phyloP scores from a whole-genome alignment of 108 stramenopile species.

The Cyclostephanos invisitatus region DNA sequence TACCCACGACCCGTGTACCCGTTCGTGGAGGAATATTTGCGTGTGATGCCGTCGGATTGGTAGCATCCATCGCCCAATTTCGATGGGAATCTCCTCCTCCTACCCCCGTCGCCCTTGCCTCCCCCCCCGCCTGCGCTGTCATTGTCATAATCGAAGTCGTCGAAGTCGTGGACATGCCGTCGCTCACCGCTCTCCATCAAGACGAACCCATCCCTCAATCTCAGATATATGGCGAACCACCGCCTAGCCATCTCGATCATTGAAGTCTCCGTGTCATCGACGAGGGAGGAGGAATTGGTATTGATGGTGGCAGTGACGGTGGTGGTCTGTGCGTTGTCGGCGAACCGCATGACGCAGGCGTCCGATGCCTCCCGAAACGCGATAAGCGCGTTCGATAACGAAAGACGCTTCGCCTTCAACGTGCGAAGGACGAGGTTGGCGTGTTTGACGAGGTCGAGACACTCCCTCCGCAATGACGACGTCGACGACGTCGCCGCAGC shows the following conservation, averaged over 20 bases:
- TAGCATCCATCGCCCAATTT: slow-evolving; percentile 29
- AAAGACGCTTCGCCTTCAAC: slow-evolving; percentile 25
- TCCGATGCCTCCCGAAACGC: slow-evolving; percentile 27
- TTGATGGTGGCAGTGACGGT: background rate
- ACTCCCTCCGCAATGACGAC: slow-evolving; percentile 12
- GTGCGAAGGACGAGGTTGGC: slow-evolving; percentile 42
- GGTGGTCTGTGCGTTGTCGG: background rate
- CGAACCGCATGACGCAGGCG: slow-evolving; percentile 15
- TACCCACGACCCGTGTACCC: slow-evolving; percentile 73
- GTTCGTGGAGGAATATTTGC: slow-evolving; percentile 42
- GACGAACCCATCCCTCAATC: slow-evolving; percentile 75
- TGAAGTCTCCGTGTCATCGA: background rate
- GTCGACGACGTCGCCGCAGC: background rate
- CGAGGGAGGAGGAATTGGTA: background rate
- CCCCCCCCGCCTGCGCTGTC: too few relatives aligned
- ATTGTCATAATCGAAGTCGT: background rate
- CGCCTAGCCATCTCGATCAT: slow-evolving; percentile 11
- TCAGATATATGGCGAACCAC: slow-evolving; percentile 54
- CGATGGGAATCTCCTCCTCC: slow-evolving; percentile 39
- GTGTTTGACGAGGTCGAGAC: slow-evolving; percentile 16
- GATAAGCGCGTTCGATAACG: slow-evolving; percentile 21
- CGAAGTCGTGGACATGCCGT: slow-evolving; percentile 63
- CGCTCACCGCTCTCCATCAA: slow-evolving; percentile 81
- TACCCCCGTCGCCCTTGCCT: background rate
- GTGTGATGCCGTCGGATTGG: slow-evolving; percentile 72